phyloP scores from a whole-genome alignment of 2,329 filamentous ascomycete species.

The Fusarium zealandicum region DNA sequence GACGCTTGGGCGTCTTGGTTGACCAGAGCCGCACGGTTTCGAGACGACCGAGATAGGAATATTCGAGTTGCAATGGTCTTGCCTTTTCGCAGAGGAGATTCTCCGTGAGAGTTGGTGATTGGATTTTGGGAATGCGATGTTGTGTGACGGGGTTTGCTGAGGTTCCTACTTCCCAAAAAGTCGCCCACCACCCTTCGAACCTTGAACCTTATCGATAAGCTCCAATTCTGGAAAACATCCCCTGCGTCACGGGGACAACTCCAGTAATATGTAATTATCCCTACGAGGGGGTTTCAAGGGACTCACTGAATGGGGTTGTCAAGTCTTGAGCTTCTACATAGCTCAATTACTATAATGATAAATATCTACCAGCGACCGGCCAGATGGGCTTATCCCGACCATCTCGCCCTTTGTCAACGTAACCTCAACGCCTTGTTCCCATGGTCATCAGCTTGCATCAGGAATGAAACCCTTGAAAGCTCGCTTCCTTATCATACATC shows the following conservation, averaged over 20 bases:
- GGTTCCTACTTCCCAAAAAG: slow-evolving; percentile 32
- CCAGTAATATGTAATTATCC: not conserved
- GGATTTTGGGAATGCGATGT: slow-evolving; percentile 28
- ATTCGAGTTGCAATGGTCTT: slow-evolving; percentile 1
- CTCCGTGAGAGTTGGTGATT: slow-evolving; percentile 6
- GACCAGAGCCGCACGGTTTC: slow-evolving; percentile 7
- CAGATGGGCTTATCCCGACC: slow-evolving; percentile 13
- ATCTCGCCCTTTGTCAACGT: slow-evolving; percentile 8
- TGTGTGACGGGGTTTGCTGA: slow-evolving; percentile 37
- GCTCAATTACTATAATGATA: too few species aligned
- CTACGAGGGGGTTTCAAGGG: not conserved
- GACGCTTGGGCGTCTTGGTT: slow-evolving; percentile 10
- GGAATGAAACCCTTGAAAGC: not conserved
- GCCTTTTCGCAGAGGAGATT: not conserved
- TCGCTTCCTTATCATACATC: slow-evolving; percentile 19
- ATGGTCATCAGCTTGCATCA: slow-evolving; percentile 11
- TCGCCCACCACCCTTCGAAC: slow-evolving; percentile 27
- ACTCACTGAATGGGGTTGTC: not conserved
- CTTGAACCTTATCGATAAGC: slow-evolving; percentile 45
- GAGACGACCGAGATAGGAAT: slow-evolving; percentile 7
- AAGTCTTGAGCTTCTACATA: not conserved
- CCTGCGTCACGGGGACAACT: not conserved
- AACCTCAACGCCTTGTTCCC: slow-evolving; percentile 22
- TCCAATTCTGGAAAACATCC: not conserved
- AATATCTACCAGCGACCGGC: slow-evolving; percentile 23